Evolutionary conservation across 257 asterid genomes (phyloP).

Genomic region (Ilex aquifolium): DNA sequence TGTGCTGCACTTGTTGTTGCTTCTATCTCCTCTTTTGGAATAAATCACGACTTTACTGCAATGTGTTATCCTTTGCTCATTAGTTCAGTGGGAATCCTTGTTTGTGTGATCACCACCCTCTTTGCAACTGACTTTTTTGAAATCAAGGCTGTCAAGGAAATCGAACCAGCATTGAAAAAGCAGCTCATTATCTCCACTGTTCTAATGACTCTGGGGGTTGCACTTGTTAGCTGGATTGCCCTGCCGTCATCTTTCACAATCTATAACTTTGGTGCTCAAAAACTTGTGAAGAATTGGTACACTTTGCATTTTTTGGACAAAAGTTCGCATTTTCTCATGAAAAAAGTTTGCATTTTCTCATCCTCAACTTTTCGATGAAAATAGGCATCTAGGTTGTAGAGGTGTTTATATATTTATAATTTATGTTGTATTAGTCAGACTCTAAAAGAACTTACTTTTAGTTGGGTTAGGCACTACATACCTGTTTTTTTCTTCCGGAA

Average conservation of each 20-base stretch:
- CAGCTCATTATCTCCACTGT: slow-evolving; percentile 22
- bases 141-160: slow-evolving; percentile 37
- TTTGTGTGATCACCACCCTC: slow-evolving; percentile 23
- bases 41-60: slow-evolving; percentile 17
- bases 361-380: too few species aligned
- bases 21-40: slow-evolving; percentile 45
- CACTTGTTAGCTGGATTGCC: slow-evolving; percentile 22
- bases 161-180: slow-evolving; percentile 30
- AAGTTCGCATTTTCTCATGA: too few species aligned
- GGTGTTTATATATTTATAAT: too few species aligned
- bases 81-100: slow-evolving; percentile 20
- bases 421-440: too few species aligned
- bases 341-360: too few species aligned
- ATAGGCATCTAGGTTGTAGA: too few species aligned
- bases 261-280: slow-evolving; percentile 7
- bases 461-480: too few species aligned
- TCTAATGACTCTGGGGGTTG: slow-evolving; percentile 21
- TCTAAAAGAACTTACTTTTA: too few species aligned
- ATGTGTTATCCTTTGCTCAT: slow-evolving; percentile 19
- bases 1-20: slow-evolving; percentile 53
- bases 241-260: slow-evolving; percentile 22
- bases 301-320: background rate
- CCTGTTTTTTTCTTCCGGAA: too few species aligned
- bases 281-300: slow-evolving; percentile 32
- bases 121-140: slow-evolving; percentile 42